These are phyloP conservation scores for Neopestalotiopsis sp. DNA, from an alignment of 2,329 filamentous ascomycete species.

Conservation along the genomic window DNA sequence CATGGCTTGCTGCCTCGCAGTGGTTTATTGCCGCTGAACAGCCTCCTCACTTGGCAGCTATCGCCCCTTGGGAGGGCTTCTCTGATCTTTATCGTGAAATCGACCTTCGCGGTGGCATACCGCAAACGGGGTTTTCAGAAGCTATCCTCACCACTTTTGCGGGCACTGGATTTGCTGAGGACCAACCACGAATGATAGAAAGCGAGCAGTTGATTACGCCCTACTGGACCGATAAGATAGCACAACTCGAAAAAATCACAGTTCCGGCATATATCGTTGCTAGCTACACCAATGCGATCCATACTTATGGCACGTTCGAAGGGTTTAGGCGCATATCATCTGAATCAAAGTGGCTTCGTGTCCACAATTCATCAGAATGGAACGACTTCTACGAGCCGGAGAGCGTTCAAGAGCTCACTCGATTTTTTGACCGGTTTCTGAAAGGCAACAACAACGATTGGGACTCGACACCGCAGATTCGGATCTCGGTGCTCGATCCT, in stretches of 20 bases:
- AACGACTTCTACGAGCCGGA: neutral
- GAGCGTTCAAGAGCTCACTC: neutral
- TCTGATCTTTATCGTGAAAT: neutral
- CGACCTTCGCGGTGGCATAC: neutral
- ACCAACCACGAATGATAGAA: neutral
- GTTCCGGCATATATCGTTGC: neutral
- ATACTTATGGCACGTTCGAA: neutral
- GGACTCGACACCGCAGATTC: neutral
- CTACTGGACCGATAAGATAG: neutral
- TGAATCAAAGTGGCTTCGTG: neutral
- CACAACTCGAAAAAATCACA: neutral
- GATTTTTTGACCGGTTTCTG: neutral
- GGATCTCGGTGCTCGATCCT: neutral
- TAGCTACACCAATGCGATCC: neutral
- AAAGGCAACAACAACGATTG: neutral
- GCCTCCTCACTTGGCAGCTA: neutral
- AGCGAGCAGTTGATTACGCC: too few relatives aligned
- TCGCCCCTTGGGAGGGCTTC: neutral
- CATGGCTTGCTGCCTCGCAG: neutral
- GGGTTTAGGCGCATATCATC: neutral
- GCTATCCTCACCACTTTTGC: neutral
- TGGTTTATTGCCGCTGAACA: neutral
- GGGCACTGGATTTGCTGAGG: neutral
- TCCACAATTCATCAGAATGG: constrained; percentile 2
- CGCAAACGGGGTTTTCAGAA: neutral